Evolutionary conservation across 2,329 filamentous ascomycete species (phyloP), one percentile per base, ranked within the genome.

Genomic region (Metarhizium album): DNA sequence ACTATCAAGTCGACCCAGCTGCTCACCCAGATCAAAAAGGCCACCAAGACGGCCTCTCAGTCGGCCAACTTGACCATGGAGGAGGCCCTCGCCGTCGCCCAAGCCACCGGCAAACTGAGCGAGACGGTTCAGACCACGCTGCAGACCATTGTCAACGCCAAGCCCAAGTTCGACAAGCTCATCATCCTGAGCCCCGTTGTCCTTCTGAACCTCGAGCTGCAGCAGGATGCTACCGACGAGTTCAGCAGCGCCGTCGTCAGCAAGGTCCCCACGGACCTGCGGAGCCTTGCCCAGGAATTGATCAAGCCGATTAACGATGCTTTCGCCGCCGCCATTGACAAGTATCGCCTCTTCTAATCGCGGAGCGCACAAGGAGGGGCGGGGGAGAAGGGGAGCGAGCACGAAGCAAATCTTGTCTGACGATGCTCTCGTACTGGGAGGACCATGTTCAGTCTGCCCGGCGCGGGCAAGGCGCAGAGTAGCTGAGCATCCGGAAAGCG

Each of bases 161-260:
- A 74, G 60, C 63, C 60, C 20, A 70, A 72, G 54, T 77, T 76
- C 52, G 68, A 74, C 55, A 60, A 61, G 38, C 58, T 74, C 5
- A 48, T 72, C 1, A 55, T 76, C 35, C 64, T 75, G 24, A 66
- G 62, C 45, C 70, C 72, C 0, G 57, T 73, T 35, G 72, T 76
- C 35, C 59, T 73, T 38, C 42, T 71, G 16, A 70, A 68, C 52
- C 56, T 78, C 24, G 57, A 68, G 50, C 52, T 65, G 6, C 63
- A 75, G 61, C 66, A 68, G 57, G 54, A 58, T 1, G 70, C 72
- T 0, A 70, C 70, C 0, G 58, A 60, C 23, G 61, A 68, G 9
- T 66, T 74, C 40, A 66, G 66, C 38, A 53, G 52, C 2, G 67
- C 65, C 0, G 59, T 74, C 9, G 53, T 71, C 7, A 59, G 53